A percentile compares a stretch with the other conserved stretches of the same genome.
Conservation (phyloP, 208 protist species). For the Phytomonas sp. region DNA sequence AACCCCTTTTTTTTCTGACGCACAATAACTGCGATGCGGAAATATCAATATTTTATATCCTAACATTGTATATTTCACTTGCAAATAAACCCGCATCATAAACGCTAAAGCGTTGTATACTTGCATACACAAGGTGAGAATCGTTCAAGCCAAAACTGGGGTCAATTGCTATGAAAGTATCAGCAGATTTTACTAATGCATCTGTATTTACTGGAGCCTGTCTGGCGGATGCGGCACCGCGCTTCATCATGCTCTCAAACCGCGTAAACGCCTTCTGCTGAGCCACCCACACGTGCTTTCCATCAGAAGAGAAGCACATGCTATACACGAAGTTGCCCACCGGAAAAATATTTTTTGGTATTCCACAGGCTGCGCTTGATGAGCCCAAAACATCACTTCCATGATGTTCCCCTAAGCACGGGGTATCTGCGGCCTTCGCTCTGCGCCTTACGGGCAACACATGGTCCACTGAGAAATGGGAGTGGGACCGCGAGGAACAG, state of each 20-base stretch:
- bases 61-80: conserved; percentile 1
- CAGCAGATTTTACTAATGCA: background rate
- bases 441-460: background rate
- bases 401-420: background rate
- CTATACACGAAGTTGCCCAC: background rate
- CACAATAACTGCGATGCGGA: background rate
- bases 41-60: background rate
- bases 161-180: background rate
- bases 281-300: background rate
- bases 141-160: background rate
- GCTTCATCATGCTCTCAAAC: background rate
- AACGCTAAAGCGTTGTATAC: background rate
- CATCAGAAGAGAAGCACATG: background rate
- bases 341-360: background rate
- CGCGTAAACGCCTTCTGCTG: background rate
- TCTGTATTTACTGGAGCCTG: background rate
- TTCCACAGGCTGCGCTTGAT: background rate
- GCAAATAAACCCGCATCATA: background rate
- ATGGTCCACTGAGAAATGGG: background rate
- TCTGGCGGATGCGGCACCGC: background rate
- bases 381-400: background rate
- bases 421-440: background rate
- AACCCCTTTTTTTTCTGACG: background rate
- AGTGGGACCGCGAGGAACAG: background rate
- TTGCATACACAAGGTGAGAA: background rate